Conservation (phyloP, 176 grass and related monocot species). For the Aechmea fasciata region DNA sequence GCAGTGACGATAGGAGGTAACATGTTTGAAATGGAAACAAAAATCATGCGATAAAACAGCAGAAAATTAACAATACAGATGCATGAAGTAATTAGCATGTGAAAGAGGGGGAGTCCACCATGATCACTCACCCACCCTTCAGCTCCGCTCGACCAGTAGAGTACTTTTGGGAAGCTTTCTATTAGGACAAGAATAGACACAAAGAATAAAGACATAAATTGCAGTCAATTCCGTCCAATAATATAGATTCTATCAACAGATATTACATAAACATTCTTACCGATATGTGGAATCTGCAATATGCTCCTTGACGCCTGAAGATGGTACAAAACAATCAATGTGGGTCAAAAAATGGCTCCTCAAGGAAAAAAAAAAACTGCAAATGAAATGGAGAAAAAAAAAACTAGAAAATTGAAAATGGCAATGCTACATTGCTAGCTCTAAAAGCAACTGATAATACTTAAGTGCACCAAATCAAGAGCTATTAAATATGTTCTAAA, state of each 20-base stretch:
- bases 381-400: neutral
- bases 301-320: conserved; percentile 59
- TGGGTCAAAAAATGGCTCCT: neutral
- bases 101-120: neutral
- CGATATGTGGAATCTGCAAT: conserved; percentile 75
- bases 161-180: conserved; percentile 70
- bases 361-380: neutral
- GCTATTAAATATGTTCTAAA: conserved; percentile 4
- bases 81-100: neutral
- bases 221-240: too few species aligned
- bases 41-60: neutral
- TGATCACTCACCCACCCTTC: conserved; percentile 75
- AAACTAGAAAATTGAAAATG: neutral
- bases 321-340: neutral
- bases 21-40: conserved; percentile 1
- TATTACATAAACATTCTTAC: conserved; percentile 35
- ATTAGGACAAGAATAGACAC: conserved; percentile 16
- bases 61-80: neutral
- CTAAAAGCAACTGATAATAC: too few species aligned
- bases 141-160: conserved; percentile 75
- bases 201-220: conserved; percentile 11
- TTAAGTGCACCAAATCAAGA: neutral
- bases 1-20: neutral
- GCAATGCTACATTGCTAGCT: too few species aligned
- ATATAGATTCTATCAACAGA: neutral